phyloP scores from a whole-genome alignment of 768 basidiomycete species.

The Tricholoma terreum region DNA sequence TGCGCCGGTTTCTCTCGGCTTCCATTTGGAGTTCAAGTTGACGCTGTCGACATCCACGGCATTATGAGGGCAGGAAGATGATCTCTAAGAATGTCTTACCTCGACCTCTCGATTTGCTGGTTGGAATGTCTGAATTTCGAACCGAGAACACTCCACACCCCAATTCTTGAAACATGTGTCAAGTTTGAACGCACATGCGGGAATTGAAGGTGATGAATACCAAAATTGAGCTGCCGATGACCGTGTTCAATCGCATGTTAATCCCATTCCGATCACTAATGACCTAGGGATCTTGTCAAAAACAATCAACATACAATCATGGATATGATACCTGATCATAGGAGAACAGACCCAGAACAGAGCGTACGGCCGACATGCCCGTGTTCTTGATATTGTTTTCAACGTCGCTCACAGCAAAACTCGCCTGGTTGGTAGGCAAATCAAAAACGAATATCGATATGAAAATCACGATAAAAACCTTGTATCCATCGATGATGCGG shows the following conservation, averaged over 20 bases:
- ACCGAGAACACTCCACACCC: slow-evolving; percentile 57
- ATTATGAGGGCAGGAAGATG: not conserved
- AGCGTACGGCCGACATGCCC: slow-evolving; percentile 53
- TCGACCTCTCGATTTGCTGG: slow-evolving; percentile 60
- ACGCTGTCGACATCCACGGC: slow-evolving; percentile 27
- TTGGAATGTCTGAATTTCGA: slow-evolving; percentile 59
- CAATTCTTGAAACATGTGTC: slow-evolving; percentile 34
- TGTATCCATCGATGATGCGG: slow-evolving; percentile 48
- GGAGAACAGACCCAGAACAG: slow-evolving; percentile 48
- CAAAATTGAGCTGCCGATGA: slow-evolving; percentile 48
- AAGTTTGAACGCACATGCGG: not conserved
- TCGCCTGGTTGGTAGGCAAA: slow-evolving; percentile 29
- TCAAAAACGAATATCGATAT: not conserved
- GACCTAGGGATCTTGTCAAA: slow-evolving; percentile 28
- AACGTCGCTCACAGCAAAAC: slow-evolving; percentile 49
- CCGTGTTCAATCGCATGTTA: slow-evolving; percentile 43
- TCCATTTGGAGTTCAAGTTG: slow-evolving; percentile 62
- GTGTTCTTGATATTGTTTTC: slow-evolving; percentile 48
- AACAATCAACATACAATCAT: not conserved
- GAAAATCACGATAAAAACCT: slow-evolving; percentile 18
- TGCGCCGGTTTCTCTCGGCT: slow-evolving; percentile 53
- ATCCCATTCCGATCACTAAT: slow-evolving; percentile 54
- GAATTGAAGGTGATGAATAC: slow-evolving; percentile 20
- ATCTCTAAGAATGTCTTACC: slow-evolving; percentile 25
- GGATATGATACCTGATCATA: slow-evolving; percentile 38